Conservation (phyloP, 768 basidiomycete genomes). For the Fibroporia radiculosa region DNA sequence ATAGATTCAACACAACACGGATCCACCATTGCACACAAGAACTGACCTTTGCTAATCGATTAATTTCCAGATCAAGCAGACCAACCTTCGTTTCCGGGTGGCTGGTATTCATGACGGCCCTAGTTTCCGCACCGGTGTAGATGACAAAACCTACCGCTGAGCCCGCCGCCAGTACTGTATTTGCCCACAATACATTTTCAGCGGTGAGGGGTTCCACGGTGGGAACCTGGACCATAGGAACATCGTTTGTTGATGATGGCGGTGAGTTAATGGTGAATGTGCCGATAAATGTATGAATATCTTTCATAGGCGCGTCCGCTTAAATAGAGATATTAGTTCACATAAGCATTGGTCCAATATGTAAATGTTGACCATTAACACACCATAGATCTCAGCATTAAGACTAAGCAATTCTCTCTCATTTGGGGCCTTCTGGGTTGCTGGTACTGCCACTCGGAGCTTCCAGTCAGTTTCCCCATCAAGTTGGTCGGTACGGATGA, state of each 20-base stretch:
- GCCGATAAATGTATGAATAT: slow-evolving; percentile 92
- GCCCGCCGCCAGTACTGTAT: slow-evolving; percentile 95
- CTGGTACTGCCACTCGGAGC: slow-evolving; percentile 78
- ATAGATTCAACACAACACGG: neutral
- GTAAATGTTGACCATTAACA: slow-evolving; percentile 15
- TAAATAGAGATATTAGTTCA: neutral
- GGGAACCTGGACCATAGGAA: slow-evolving; percentile 31
- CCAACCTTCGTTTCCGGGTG: slow-evolving; percentile 95
- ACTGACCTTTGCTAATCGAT: slow-evolving; percentile 84
- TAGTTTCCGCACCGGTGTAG: slow-evolving; percentile 91
- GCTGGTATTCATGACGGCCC: slow-evolving; percentile 98
- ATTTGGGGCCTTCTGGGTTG: slow-evolving; percentile 68
- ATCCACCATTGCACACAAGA: neutral
- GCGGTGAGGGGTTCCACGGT: slow-evolving; percentile 83
- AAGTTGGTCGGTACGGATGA: slow-evolving; percentile 95
- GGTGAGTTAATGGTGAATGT: slow-evolving; percentile 74
- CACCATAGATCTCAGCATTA: slow-evolving; percentile 88
- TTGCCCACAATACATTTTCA: slow-evolving; percentile 95
- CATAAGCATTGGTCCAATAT: slow-evolving; percentile 2
- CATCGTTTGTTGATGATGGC: slow-evolving; percentile 25
- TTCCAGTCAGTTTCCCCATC: slow-evolving; percentile 99
- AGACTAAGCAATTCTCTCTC: slow-evolving; percentile 48
- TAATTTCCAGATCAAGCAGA: slow-evolving; percentile 88
- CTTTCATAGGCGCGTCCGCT: slow-evolving; percentile 95
- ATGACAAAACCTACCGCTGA: slow-evolving; percentile 88